Evolutionary conservation across 73 alveolate genomes (phyloP).

Genomic region (Stentor roeselii): DNA sequence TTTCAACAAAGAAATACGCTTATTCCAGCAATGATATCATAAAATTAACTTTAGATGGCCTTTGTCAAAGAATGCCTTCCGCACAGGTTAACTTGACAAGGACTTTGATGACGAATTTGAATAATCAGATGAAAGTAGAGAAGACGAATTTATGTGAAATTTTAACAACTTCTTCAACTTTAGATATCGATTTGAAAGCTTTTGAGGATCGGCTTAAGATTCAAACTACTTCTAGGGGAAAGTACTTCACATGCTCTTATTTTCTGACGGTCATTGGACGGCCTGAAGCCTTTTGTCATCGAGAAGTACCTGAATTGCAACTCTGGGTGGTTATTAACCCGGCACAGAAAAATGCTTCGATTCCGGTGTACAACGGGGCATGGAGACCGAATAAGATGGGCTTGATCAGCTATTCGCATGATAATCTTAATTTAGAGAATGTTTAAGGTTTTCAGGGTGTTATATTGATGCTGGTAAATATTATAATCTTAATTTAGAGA

Average conservation of each 20-base stretch:
- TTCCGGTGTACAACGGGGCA: background rate
- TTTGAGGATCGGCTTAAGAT: background rate
- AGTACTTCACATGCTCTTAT: background rate
- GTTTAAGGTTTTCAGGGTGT: too few species aligned
- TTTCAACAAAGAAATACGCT: background rate
- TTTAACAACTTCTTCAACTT: background rate
- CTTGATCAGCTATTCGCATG: too few species aligned
- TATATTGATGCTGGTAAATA: too few species aligned
- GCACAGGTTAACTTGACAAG: background rate
- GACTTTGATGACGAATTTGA: background rate
- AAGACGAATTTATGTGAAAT: background rate
- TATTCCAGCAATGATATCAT: background rate
- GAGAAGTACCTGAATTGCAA: background rate
- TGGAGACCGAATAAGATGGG: background rate
- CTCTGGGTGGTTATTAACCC: background rate
- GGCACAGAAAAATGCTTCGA: background rate
- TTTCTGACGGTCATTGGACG: background rate
- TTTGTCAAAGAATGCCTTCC: background rate
- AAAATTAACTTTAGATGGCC: background rate
- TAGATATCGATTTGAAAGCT: background rate
- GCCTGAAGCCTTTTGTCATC: background rate
- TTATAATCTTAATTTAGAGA: too few species aligned
- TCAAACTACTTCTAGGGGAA: background rate
- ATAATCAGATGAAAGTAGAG: background rate
- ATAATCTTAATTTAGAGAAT: too few species aligned